Base-by-base conservation (phyloP, 2,329 filamentous ascomycete genomes). In the Penicillium sclerotigenum region DNA sequence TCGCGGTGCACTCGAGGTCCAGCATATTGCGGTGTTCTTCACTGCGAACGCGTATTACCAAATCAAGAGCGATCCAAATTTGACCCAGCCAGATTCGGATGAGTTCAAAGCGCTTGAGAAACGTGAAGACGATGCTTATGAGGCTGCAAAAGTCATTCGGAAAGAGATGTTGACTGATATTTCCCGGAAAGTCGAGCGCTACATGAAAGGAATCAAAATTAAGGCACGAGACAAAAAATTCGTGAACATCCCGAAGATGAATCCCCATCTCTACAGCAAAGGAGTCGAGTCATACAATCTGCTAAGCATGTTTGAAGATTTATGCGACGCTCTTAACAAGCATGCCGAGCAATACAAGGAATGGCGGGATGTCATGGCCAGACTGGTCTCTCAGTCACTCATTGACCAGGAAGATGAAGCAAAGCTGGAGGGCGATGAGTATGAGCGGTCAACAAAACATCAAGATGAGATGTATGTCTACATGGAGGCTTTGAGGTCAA, bases 391-490 rank as follows among this genome's bases (percentile, higher is more conserved):
- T 11, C 82, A 86, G 58, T 85, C 90, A 0, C 80, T 97, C 1
- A 85, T 97, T 18, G 94, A 97, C 64, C 86, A 94, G 67, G 91
- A 96, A 38, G 85, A 85, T 16, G 79, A 77, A n/a, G 74, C 82
- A 10, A 90, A 96, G 56, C 82, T 86, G 2, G 93, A 91, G 11
- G 94, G 94, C 24, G 88, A 97, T 57, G 94, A 97, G 70, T 94
- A 96, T 60, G 89, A 91, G 63, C 84, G 89, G 31, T 96, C 93
- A 0, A 90, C 91, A 0, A 90, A 90, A 70, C 83, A 87, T 43
- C 93, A 97, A 73, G 93, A 97, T 59, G 86, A 95, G 68, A 83
- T 97, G 40, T 90, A 93, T 73, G 89, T 89, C 7, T 96, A 95
- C 67, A 88, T 96, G 56, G 86, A 91, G 68, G 86, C 84, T 9